Conservation (phyloP, 202 grass and related monocot species). For the Carex arenaria region DNA sequence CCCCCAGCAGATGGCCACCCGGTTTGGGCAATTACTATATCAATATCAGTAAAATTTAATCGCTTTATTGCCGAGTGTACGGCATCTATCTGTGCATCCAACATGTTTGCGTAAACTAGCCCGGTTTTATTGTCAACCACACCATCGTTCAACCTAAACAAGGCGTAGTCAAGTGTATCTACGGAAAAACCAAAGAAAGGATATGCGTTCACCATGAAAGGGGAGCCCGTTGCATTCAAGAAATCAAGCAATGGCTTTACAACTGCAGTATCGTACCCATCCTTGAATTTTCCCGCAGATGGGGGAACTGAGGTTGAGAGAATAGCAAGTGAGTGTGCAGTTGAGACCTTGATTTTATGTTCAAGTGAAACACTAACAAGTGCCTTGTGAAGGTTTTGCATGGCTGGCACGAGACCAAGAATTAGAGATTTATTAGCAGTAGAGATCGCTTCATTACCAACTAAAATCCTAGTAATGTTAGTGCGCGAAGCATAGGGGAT, state of each 20-base stretch:
- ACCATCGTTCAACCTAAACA: slow-evolving; percentile 48
- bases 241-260: slow-evolving; percentile 57
- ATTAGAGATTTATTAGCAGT: slow-evolving; percentile 49
- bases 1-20: slow-evolving; percentile 80
- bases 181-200: slow-evolving; percentile 57
- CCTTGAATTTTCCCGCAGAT: slow-evolving; percentile 51
- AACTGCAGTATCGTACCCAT: slow-evolving; percentile 33
- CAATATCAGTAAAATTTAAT: slow-evolving; percentile 45
- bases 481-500: slow-evolving; percentile 28
- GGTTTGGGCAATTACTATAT: slow-evolving; percentile 59
- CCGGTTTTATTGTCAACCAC: slow-evolving; percentile 39
- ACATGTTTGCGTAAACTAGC: slow-evolving; percentile 60
- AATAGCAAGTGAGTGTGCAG: slow-evolving; percentile 60
- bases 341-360: slow-evolving; percentile 43
- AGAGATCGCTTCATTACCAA: slow-evolving; percentile 65
- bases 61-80: slow-evolving; percentile 54
- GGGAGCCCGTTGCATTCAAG: slow-evolving; percentile 49
- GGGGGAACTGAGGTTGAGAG: slow-evolving; percentile 43
- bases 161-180: slow-evolving; percentile 55
- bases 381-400: slow-evolving; percentile 66
- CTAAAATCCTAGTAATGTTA: slow-evolving; percentile 53
- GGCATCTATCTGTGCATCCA: slow-evolving; percentile 80
- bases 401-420: slow-evolving; percentile 48
- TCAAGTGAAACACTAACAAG: slow-evolving; percentile 32
- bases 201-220: slow-evolving; percentile 88